Conservation (phyloP, 108 stramenopile genomes). For the Aurantiochytrium sp. region DNA sequence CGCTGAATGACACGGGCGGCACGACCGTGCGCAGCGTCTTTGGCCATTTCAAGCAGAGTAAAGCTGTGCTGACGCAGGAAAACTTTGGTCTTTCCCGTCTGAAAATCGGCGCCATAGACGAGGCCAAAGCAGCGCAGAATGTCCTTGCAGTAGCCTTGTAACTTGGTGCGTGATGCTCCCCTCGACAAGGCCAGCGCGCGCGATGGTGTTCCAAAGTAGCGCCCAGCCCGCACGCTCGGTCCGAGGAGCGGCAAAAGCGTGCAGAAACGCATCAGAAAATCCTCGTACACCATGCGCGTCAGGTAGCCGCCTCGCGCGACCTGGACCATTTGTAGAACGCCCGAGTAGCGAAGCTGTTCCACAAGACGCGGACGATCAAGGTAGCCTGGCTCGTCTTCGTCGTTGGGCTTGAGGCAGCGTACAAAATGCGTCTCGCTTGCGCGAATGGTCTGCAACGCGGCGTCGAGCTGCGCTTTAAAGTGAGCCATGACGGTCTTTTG, state of each 20-base stretch:
- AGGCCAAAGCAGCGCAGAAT: not conserved
- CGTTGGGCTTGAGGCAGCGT: constrained; percentile 57
- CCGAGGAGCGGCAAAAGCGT: not conserved
- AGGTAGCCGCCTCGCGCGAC: constrained; percentile 20
- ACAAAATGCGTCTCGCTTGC: constrained; percentile 42
- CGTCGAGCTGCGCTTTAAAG: not conserved
- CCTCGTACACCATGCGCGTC: not conserved
- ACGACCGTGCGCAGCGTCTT: not conserved
- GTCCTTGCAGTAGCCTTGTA: not conserved
- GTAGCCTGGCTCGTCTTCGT: constrained; percentile 59
- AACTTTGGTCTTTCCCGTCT: constrained; percentile 46
- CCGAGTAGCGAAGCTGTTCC: constrained; percentile 16
- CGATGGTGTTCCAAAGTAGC: not conserved
- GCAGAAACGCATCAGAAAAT: not conserved
- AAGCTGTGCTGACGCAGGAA: constrained; percentile 38
- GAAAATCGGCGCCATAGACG: constrained; percentile 30
- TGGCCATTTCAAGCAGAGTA: constrained; percentile 17
- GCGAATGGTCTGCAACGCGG: not conserved
- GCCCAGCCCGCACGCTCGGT: not conserved
- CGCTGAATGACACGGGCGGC: not conserved
- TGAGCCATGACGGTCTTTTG: not conserved
- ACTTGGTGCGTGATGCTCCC: not conserved
- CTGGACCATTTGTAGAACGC: not conserved
- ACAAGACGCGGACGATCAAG: constrained; percentile 48
- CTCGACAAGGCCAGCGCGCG: not conserved